phyloP scores from a whole-genome alignment of 2,329 filamentous ascomycete species.

The Aspergillus caelatus region DNA sequence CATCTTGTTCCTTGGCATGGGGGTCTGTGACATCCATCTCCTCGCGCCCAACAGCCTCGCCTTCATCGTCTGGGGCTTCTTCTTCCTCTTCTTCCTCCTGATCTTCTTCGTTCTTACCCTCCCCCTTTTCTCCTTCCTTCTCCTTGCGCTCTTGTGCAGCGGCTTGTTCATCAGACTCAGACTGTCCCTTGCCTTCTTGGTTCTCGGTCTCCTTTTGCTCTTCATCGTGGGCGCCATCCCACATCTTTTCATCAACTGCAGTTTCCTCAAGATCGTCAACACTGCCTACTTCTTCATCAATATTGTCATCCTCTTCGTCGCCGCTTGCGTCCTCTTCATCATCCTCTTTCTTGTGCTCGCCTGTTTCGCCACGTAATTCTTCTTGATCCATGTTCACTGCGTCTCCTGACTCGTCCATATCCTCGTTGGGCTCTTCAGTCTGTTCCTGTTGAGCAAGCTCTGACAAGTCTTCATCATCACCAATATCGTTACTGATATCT shows the following conservation, averaged over 20 bases:
- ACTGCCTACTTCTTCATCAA: conserved; percentile 87
- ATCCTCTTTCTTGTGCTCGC: conserved; percentile 54
- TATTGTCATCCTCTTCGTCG: conserved; percentile 66
- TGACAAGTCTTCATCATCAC: conserved; percentile 87
- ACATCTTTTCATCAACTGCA: conserved; percentile 97
- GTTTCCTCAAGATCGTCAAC: conserved; percentile 88
- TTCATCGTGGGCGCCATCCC: conserved; percentile 79
- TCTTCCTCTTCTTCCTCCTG: conserved; percentile 62
- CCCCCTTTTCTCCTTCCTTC: conserved; percentile 49
- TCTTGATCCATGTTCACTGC: conserved; percentile 70
- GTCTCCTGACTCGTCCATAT: conserved; percentile 50
- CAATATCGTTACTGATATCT: conserved; percentile 96
- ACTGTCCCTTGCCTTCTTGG: conserved; percentile 60
- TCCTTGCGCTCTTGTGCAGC: conserved; percentile 52
- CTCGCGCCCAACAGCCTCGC: conserved; percentile 64
- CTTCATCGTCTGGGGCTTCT: conserved; percentile 59
- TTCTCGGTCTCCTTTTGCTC: conserved; percentile 74
- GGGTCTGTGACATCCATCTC: conserved; percentile 70
- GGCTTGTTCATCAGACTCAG: conserved; percentile 61
- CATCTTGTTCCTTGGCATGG: conserved; percentile 78
- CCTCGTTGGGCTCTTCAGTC: conserved; percentile 55
- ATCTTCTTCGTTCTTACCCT: conserved; percentile 23
- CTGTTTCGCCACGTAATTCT: conserved; percentile 85
- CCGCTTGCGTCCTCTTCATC: conserved; percentile 61
- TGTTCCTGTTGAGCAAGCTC: conserved; percentile 87